A percentile compares a stretch with the other conserved stretches of the same genome.
Conservation (phyloP, 768 basidiomycete species). For the Lepiota brunneoincarnata region DNA sequence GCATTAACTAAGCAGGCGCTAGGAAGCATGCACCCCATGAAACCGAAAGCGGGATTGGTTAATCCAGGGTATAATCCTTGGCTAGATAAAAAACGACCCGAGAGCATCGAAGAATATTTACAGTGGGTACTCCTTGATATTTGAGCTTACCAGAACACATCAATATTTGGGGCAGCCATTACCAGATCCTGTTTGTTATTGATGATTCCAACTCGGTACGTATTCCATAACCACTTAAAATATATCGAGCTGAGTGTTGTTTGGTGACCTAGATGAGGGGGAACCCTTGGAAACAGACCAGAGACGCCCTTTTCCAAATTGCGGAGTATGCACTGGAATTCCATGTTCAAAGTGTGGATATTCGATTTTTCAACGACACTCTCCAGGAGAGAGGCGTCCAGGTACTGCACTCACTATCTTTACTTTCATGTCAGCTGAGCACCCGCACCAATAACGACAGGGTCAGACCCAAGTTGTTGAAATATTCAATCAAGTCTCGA, state of each 20-base stretch:
- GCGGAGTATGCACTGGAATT: constrained; percentile 26
- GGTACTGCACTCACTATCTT: background rate
- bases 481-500: constrained; percentile 20
- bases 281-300: constrained; percentile 22
- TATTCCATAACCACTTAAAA: background rate
- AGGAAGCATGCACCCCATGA: background rate
- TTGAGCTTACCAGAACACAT: background rate
- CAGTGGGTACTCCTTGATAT: background rate
- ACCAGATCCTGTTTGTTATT: constrained; percentile 25
- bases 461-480: constrained; percentile 16
- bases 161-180: constrained; percentile 19
- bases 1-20: constrained; percentile 3
- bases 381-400: background rate
- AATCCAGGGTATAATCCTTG: constrained; percentile 10
- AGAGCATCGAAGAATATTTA: constrained; percentile 15
- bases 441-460: constrained; percentile 10
- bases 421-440: background rate
- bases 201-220: constrained; percentile 29
- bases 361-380: constrained; percentile 25
- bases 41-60: background rate
- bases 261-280: constrained; percentile 16
- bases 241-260: background rate
- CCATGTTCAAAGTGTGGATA: constrained; percentile 21
- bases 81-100: constrained; percentile 6
- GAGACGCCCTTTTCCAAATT: constrained; percentile 25